Percentiles rank a stretch among this genome's conserved stretches.
Evolutionary conservation across 805 yeast species (phyloP).

Genomic region (Metschnikowia vanudenii): DNA sequence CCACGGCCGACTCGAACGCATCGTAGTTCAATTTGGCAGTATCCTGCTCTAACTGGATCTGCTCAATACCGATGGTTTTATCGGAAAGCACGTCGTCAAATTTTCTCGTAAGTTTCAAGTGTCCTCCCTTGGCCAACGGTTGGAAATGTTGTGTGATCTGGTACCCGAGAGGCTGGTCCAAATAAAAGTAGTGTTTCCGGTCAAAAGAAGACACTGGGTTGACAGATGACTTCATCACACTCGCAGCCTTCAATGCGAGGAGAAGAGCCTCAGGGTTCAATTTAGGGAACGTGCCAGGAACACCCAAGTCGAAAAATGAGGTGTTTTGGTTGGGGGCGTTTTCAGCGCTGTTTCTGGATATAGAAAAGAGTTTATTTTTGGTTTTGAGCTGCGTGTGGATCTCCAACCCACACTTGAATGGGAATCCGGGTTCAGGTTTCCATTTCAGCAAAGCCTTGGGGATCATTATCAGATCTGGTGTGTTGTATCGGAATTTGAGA

Average conservation of each 20-base stretch:
- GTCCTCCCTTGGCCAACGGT: constrained; percentile 76
- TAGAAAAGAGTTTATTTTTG: constrained; percentile 70
- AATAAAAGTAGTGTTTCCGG: constrained; percentile 93
- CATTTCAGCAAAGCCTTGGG: constrained; percentile 15
- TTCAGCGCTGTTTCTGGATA: constrained; percentile 31
- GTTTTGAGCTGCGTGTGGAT: constrained; percentile 89
- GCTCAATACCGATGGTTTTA: constrained; percentile 59
- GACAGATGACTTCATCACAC: constrained; percentile 62
- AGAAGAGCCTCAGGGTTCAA: constrained; percentile 73
- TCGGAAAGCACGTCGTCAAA: constrained; percentile 52
- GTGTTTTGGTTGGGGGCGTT: constrained; percentile 63
- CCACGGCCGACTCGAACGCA: constrained; percentile 33
- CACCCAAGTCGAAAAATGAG: constrained; percentile 76
- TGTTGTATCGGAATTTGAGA: too few relatives aligned
- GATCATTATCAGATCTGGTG: constrained; percentile 11
- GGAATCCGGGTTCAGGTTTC: constrained; percentile 20
- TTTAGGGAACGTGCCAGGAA: constrained; percentile 91
- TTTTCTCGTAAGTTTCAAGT: constrained; percentile 43
- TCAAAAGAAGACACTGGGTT: constrained; percentile 68
- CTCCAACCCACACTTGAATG: constrained; percentile 82
- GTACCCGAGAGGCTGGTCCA: constrained; percentile 94
- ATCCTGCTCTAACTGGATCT: constrained; percentile 92
- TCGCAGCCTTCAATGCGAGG: constrained; percentile 69
- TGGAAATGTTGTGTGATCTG: constrained; percentile 88
- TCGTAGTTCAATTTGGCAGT: constrained; percentile 77